Base-by-base conservation (phyloP, 1,139 yeast species). In the Candida albicans region DNA sequence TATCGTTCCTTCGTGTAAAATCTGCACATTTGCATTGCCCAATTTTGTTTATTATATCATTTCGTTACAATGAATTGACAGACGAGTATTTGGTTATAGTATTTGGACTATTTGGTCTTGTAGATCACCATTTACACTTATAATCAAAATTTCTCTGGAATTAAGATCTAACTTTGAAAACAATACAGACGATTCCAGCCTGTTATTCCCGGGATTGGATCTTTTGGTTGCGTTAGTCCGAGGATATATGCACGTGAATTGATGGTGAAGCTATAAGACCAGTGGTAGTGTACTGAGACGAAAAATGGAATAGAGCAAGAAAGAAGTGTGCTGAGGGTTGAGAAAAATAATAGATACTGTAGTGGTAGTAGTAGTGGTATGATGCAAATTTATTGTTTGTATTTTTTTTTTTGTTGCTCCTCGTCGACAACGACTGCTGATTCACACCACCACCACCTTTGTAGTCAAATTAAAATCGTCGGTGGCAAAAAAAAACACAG, bases 361-460 rank as follows among this genome's bases (percentile, higher is more conserved):
- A 14, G 29, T 25, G 18, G 11, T 9, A 6, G 10, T 11, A 13
- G 24, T 2, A 9, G 37, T 34, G 37, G 37, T 25, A 25, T 34
- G 37, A 34, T 34, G 37, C 14, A 8, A 34, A 34, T 4, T 25
- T 11, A 25, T 34, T 11, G 7, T 34, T n/a, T n/a, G n/a, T n/a
- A n/a, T n/a, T 33, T 10, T n/a, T 22, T 9, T 18, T 14, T 30
- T 30, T 13, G 15, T 27, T 27, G 11, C 12, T n/a, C 30, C 12
- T 27, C 6, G 22, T 18, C 22, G 29, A 7, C 28, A 25, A 9
- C 28, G 14, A 31, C 22, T 33, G 22, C 22, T 22, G 15, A 22
- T 33, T 33, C 35, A 33, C 35, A 33, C 35, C 35, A 33, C 35
- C 35, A 33, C 35, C 12, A 33, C 35, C 35, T 10, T 7, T 31